These are phyloP conservation scores for Trichoderma sp. DNA, from an alignment of 2,329 filamentous ascomycete species.

Conservation along the genomic window DNA sequence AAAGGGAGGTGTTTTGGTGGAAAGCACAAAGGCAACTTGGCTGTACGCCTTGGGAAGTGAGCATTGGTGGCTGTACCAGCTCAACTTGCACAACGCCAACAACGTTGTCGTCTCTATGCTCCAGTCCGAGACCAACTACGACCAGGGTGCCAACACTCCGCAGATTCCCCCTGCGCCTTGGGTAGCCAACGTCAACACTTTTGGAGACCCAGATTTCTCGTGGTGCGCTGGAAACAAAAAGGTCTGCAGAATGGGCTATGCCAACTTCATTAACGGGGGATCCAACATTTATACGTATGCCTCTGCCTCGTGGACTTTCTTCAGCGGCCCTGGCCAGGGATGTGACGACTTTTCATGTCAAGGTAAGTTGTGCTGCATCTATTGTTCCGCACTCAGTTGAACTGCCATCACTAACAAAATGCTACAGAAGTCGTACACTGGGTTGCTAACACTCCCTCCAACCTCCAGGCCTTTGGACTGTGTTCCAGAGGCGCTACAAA, in stretches of 20 bases:
- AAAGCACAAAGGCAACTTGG: slow-evolving; percentile 54
- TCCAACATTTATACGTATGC: slow-evolving; percentile 45
- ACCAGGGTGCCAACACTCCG: slow-evolving; percentile 39
- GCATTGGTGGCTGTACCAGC: slow-evolving; percentile 61
- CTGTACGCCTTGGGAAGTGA: slow-evolving; percentile 51
- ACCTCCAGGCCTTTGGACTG: slow-evolving; percentile 45
- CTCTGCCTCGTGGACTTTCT: slow-evolving; percentile 48
- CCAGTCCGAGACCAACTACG: slow-evolving; percentile 55
- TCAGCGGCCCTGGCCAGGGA: slow-evolving; percentile 41
- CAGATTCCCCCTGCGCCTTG: slow-evolving; percentile 43
- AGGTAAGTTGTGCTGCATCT: slow-evolving; percentile 29
- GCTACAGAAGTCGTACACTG: slow-evolving; percentile 40
- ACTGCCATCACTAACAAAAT: slow-evolving; percentile 3
- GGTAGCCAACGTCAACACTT: slow-evolving; percentile 39
- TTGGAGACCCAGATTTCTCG: slow-evolving; percentile 47
- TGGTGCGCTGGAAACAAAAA: slow-evolving; percentile 42
- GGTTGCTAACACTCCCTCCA: slow-evolving; percentile 41
- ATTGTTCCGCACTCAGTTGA: background rate
- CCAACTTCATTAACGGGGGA: slow-evolving; percentile 47
- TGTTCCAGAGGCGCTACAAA: slow-evolving; percentile 44
- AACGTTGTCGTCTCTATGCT: slow-evolving; percentile 54
- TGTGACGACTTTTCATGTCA: slow-evolving; percentile 41
- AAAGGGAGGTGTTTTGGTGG: slow-evolving; percentile 51
- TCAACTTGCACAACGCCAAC: slow-evolving; percentile 52
- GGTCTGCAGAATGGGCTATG: slow-evolving; percentile 47